phyloP scores from a whole-genome alignment of 306 rosid genomes.

The Bauhinia variegata region DNA sequence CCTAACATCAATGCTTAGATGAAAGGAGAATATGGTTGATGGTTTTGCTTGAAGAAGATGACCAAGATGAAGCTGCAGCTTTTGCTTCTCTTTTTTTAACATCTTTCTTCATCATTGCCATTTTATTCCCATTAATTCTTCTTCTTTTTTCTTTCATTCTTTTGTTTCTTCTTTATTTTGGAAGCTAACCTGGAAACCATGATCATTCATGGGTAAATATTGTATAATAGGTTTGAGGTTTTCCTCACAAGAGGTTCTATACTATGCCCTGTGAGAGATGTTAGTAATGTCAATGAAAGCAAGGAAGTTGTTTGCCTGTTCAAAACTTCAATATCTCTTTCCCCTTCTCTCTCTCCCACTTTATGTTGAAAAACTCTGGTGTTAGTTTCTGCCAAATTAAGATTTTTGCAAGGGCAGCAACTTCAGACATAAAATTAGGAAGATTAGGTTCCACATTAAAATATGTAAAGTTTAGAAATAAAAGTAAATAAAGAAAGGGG shows the following conservation, averaged over 20 bases:
- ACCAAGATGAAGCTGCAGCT: constrained; percentile 57
- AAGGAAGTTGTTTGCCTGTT: constrained; percentile 17
- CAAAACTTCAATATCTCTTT: not conserved
- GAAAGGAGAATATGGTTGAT: constrained; percentile 31
- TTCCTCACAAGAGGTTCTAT: constrained; percentile 54
- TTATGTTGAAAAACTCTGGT: not conserved
- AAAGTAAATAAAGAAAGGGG: constrained; percentile 7
- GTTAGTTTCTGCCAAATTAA: not conserved
- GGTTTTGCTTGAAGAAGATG: constrained; percentile 48
- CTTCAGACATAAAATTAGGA: not conserved
- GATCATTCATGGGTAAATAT: constrained; percentile 42
- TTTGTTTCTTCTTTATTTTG: constrained; percentile 17
- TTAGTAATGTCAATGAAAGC: constrained; percentile 44
- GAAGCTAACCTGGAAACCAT: constrained; percentile 48
- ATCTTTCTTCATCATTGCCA: constrained; percentile 47
- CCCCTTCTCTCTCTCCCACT: not conserved
- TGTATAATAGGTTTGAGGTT: constrained; percentile 53
- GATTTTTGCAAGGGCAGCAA: constrained; percentile 32
- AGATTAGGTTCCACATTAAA: constrained; percentile 30
- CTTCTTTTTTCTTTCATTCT: not conserved
- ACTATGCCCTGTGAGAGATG: constrained; percentile 52
- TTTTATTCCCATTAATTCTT: constrained; percentile 24
- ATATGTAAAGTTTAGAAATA: not conserved
- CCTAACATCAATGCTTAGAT: constrained; percentile 73
- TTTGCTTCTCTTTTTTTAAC: constrained; percentile 68